Evolutionary conservation across 352 stramenopile species (phyloP).

Genomic region (Phytophthora litchii): DNA sequence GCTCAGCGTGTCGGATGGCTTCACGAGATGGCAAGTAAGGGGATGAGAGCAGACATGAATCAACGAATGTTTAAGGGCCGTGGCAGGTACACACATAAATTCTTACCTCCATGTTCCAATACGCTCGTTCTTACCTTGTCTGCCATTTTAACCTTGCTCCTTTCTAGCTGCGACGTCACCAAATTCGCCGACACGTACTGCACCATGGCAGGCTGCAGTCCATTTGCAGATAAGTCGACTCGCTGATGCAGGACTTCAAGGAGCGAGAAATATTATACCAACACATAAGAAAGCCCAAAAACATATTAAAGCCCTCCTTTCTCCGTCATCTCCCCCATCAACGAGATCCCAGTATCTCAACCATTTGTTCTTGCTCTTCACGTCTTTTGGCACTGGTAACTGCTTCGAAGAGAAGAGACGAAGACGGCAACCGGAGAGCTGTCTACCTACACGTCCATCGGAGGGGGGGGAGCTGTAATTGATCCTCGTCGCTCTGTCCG

Average conservation of each 20-base stretch:
- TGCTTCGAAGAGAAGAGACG: constrained; percentile 19
- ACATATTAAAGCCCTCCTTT: constrained; percentile 42
- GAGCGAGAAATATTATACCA: constrained; percentile 19
- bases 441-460: constrained; percentile 40
- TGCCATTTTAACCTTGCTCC: constrained; percentile 11
- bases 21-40: constrained; percentile 70
- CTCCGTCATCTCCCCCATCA: constrained; percentile 29
- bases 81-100: constrained; percentile 51
- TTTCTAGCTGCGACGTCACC: constrained; percentile 79
- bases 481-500: constrained; percentile 59
- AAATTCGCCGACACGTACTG: constrained; percentile 85
- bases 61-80: constrained; percentile 84
- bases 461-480: constrained; percentile 34
- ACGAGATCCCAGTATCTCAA: neutral
- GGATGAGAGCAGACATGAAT: constrained; percentile 76
- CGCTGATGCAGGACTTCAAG: constrained; percentile 38
- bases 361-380: too few species aligned
- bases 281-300: constrained; percentile 36
- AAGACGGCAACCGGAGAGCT: constrained; percentile 24
- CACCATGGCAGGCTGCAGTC: constrained; percentile 86
- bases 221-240: constrained; percentile 86
- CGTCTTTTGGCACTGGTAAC: neutral
- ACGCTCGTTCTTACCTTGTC: constrained; percentile 14
- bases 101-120: constrained; percentile 10
- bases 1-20: constrained; percentile 82